Percentiles rank a stretch among this genome's conserved stretches.
These are phyloP conservation scores for Neurospora sp. DNA, from an alignment of 495 filamentous ascomycete species.

Conservation along the genomic window DNA sequence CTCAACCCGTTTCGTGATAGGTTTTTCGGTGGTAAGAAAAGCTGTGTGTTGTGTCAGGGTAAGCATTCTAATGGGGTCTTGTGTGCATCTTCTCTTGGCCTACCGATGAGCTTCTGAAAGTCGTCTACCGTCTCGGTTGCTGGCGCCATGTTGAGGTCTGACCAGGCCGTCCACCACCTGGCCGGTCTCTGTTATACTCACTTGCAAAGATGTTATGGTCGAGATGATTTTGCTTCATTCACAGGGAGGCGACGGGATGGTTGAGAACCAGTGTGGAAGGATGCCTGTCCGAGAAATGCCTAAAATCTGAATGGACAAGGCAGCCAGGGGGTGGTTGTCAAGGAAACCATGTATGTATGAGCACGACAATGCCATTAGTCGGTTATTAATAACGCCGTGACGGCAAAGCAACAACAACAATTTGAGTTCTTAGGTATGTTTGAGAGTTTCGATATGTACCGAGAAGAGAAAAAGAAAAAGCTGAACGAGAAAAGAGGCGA, in stretches of 20 bases:
- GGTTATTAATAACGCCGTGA: background rate
- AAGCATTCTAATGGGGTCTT: background rate
- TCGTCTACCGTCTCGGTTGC: constrained; percentile 6
- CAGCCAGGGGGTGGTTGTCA: background rate
- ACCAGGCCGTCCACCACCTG: background rate
- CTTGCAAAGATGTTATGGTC: background rate
- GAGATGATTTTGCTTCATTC: background rate
- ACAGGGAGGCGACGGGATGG: background rate
- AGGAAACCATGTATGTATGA: background rate
- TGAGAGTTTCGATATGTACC: background rate
- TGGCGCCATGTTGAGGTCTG: background rate
- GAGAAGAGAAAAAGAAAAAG: background rate
- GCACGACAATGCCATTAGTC: background rate
- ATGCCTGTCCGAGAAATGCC: background rate
- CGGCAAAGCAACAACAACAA: background rate
- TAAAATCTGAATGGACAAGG: background rate
- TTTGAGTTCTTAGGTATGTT: too few species aligned
- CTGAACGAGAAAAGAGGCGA: background rate
- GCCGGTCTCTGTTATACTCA: background rate
- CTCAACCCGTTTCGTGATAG: constrained; percentile 14
- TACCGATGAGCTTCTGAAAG: constrained; percentile 17
- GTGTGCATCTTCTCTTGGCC: background rate
- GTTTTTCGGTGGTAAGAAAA: constrained; percentile 1
- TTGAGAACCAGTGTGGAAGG: background rate
- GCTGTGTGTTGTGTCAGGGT: constrained; percentile 4